Percentiles rank a stretch among this genome's conserved stretches.
phyloP scores from a whole-genome alignment of 345 rosid genomes.

The Physaria fendleri region DNA sequence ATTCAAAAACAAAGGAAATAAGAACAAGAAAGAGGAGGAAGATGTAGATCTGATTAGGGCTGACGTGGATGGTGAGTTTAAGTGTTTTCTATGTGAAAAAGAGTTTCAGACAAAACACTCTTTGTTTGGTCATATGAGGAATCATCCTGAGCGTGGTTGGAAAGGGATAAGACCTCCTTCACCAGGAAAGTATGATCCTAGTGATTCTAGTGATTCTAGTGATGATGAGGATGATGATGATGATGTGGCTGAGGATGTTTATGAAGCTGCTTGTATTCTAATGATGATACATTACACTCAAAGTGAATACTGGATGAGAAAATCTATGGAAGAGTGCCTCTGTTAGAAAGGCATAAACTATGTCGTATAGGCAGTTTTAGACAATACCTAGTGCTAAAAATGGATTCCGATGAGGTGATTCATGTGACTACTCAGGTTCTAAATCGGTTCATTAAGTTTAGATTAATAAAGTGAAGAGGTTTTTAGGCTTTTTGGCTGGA shows the following conservation, averaged over 20 bases:
- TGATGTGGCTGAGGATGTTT: constrained; percentile 14
- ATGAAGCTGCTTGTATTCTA: constrained; percentile 15
- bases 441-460: no score
- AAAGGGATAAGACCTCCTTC: constrained; percentile 55
- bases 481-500: no score
- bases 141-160: constrained; percentile 67
- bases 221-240: not conserved
- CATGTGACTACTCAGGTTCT: no score
- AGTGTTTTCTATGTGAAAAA: constrained; percentile 37
- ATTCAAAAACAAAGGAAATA: constrained; percentile 19
- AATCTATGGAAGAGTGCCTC: not conserved
- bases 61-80: constrained; percentile 23
- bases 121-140: constrained; percentile 80
- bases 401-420: no score
- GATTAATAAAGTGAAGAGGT: no score
- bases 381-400: no score
- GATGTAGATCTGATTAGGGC: constrained; percentile 21
- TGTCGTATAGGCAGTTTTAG: no score
- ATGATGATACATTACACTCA: constrained; percentile 5
- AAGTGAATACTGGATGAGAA: not conserved
- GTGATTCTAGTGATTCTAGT: not conserved
- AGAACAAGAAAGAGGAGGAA: constrained; percentile 17
- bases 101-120: constrained; percentile 38
- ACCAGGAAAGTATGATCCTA: not conserved
- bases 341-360: no score